Evolutionary conservation across 1,284 basidiomycete species (phyloP).

Genomic region (Ganoderma sinense): DNA sequence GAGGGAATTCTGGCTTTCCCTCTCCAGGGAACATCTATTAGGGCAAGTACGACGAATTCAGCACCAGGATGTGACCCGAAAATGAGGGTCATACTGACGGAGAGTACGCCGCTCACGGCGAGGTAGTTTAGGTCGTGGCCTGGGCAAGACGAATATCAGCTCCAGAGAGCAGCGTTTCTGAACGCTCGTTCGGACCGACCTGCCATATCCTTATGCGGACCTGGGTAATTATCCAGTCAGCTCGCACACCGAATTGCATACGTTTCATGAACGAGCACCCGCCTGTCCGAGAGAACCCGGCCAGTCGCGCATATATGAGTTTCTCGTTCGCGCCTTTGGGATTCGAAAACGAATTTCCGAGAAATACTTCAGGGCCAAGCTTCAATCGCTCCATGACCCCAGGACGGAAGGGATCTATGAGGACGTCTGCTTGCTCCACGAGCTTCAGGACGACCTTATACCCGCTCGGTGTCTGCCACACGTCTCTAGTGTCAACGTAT

Average conservation of each 20-base stretch:
- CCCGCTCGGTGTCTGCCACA: slow-evolving; percentile 58
- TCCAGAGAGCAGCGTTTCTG: slow-evolving; percentile 13
- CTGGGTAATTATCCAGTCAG: slow-evolving; percentile 40
- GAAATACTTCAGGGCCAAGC: slow-evolving; percentile 78
- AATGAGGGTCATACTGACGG: slow-evolving; percentile 50
- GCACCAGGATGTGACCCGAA: neutral
- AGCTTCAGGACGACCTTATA: slow-evolving; percentile 63
- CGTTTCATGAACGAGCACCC: slow-evolving; percentile 12
- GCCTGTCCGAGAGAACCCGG: slow-evolving; percentile 74
- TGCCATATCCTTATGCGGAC: slow-evolving; percentile 73
- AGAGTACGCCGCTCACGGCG: slow-evolving; percentile 81
- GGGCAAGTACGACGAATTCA: neutral
- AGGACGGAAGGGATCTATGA: slow-evolving; percentile 87
- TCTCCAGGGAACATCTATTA: slow-evolving; percentile 73
- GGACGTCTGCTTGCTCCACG: slow-evolving; percentile 73
- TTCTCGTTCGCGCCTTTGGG: slow-evolving; percentile 61
- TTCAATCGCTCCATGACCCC: slow-evolving; percentile 84
- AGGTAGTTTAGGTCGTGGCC: slow-evolving; percentile 90
- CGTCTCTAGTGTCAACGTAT: neutral
- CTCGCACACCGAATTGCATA: neutral
- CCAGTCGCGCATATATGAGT: slow-evolving; percentile 71
- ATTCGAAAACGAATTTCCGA: slow-evolving; percentile 48
- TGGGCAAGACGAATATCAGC: slow-evolving; percentile 34
- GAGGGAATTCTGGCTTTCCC: slow-evolving; percentile 75
- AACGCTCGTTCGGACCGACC: slow-evolving; percentile 48